Base-by-base conservation (phyloP, 192 early-diverging fungal species). In the Coemansia sp. region DNA sequence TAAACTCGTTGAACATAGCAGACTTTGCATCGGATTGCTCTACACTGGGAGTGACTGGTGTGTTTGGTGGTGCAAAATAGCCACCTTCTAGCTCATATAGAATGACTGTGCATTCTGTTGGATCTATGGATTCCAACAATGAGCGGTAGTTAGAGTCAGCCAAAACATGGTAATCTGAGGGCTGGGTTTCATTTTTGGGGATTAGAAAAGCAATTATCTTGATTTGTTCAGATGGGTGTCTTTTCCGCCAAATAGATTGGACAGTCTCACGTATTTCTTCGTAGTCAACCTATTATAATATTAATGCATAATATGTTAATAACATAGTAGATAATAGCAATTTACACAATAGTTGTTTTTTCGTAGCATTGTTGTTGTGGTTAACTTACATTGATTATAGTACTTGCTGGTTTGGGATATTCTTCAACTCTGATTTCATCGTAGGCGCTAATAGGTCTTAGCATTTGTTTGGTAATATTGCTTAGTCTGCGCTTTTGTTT, bases 191-290 rank as follows among this genome's bases (percentile, higher is more conserved):
- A 44, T 58, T 54, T 10, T 65, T 52, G 12, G 76, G 76, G 3
- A 78, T 56, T 19, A 69, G 44, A 67, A 77, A 77, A 5, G 56
- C 69, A 23, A 77, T 56, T 12, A 71, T 71, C 54, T 67, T 67
- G 10, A 67, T 32, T 12, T 52, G 53, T 7, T 77, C 69, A 8
- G 37, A 10, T 3, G 75, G 69, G 6, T 64, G 43, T 15, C 63
- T 53, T 32, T 77, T 77, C 16, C 75, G 65, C 75, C 75, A 77
- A 0, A 71, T 19, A 1, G 75, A 77, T 56, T 66, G 61, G 4
- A 77, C 75, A 11, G 64, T 68, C 38, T 77, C 75, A 0, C 75
- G 75, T n/a, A 77, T 56, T 32, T 77, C 75, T 7, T 77, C 52
- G 23, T 71, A 71, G 48, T 77, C 69, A 15, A 77, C 64, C 71